Evolutionary conservation across 2,329 filamentous ascomycete genomes (phyloP), one percentile per base, ranked within the genome.

Genomic region (Xylaria sp.): DNA sequence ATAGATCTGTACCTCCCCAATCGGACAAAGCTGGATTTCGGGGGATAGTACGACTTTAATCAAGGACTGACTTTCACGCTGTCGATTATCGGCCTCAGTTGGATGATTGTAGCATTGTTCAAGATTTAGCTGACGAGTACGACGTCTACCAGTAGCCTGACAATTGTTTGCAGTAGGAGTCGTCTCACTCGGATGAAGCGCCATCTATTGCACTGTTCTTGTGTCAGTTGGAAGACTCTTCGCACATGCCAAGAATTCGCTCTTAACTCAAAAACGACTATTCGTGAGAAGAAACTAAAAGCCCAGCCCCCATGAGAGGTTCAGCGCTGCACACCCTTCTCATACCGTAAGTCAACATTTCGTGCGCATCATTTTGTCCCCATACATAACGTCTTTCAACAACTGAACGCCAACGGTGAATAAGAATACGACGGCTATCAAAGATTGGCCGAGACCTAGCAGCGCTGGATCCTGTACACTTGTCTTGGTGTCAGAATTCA

Each of bases 1-100:
- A 68, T 78, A 72, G 74, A 53, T 13, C 53, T 25, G 32, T 18
- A 48, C n/a, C 2, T 41, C 12, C 10, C 15, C 13, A 10, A 2
- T 12, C 9, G 4, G 13, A 41, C 32, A 55, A 15, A 8, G 28
- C 28, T 55, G 10, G 30, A 20, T 55, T 18, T 23, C n/a, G 2
- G 10, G n/a, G 4, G 7, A 23, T 30, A n/a, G 48, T 32, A 18
- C 25, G 25, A 9, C 7, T 20, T 12, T 18, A 34, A 28, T 48
- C 48, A 10, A n/a, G n/a, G 20, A 13, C 32, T 43, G 23, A 8
- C 13, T 13, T 52, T 15, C 18, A 23, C 34, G 43, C 28, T 62
- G 23, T 52, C 20, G 15, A 36, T 28, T n/a, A 12, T 20, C 48
- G 9, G 46, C 28, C 25, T 12, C 4, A 15, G 48, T 53, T 39